Evolutionary conservation across 2,329 filamentous ascomycete genomes (phyloP).

Genomic region (Epichloe festucae): DNA sequence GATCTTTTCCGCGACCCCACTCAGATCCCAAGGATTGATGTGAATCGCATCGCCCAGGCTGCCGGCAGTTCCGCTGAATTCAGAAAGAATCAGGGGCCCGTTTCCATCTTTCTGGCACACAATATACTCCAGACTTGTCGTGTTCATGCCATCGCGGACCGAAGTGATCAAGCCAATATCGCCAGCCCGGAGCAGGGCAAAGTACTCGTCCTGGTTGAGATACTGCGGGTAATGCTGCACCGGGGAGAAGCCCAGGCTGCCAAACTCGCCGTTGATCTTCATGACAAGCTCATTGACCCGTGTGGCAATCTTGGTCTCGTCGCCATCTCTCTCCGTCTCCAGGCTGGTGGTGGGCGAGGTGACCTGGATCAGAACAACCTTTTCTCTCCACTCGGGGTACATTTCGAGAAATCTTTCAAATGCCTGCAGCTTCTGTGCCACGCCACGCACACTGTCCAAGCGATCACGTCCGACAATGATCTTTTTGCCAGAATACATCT

Average conservation of each 20-base stretch:
- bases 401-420: slow-evolving; percentile 85
- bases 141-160: slow-evolving; percentile 96
- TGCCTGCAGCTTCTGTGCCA: slow-evolving; percentile 89
- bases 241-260: slow-evolving; percentile 76
- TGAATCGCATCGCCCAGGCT: slow-evolving; percentile 78
- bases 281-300: slow-evolving; percentile 85
- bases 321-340: slow-evolving; percentile 64
- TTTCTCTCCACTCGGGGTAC: slow-evolving; percentile 83
- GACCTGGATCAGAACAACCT: slow-evolving; percentile 88
- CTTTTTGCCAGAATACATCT: slow-evolving; percentile 78
- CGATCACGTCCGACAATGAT: slow-evolving; percentile 90
- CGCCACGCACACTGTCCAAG: slow-evolving; percentile 83
- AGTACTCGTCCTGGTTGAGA: slow-evolving; percentile 79
- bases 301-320: slow-evolving; percentile 69
- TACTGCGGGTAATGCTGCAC: slow-evolving; percentile 95
- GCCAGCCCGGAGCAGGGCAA: slow-evolving; percentile 78
- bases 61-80: slow-evolving; percentile 89
- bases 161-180: slow-evolving; percentile 93
- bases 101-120: slow-evolving; percentile 80
- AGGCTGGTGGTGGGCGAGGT: slow-evolving; percentile 78
- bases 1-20: slow-evolving; percentile 72
- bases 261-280: slow-evolving; percentile 82
- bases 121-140: slow-evolving; percentile 88
- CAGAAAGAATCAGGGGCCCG: slow-evolving; percentile 83
- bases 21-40: slow-evolving; percentile 92